A percentile compares a stretch with the other conserved stretches of the same genome.
These are phyloP conservation scores for Protomyces gravidus DNA, from an alignment of 1,139 yeast species.

Conservation along the genomic window DNA sequence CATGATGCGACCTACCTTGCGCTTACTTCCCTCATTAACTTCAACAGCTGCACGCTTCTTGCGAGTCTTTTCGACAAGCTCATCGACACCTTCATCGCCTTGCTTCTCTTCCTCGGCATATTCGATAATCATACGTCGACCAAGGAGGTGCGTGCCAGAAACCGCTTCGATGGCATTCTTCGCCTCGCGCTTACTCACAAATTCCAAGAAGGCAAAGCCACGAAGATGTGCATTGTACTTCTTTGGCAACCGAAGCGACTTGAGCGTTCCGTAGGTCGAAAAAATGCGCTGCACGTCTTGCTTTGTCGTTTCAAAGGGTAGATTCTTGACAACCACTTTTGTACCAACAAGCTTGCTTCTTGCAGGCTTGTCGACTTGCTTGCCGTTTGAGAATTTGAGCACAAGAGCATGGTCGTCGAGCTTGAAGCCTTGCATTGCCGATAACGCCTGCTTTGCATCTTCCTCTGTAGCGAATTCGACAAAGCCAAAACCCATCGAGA, in stretches of 20 bases:
- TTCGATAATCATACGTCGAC: constrained; percentile 93
- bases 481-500: constrained; percentile 97
- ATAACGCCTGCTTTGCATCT: constrained; percentile 72
- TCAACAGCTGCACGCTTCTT: constrained; percentile 12
- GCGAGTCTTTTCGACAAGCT: constrained; percentile 12
- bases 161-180: constrained; percentile 92
- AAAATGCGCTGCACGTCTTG: constrained; percentile 85
- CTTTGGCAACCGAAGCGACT: constrained; percentile 93
- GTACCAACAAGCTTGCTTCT: constrained; percentile 42
- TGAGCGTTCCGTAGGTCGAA: constrained; percentile 76
- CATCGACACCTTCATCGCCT: constrained; percentile 23
- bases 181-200: constrained; percentile 81
- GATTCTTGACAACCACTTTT: constrained; percentile 88
- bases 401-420: constrained; percentile 88
- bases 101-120: constrained; percentile 52
- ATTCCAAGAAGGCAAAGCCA: constrained; percentile 97
- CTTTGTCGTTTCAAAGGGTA: constrained; percentile 94
- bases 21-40: constrained; percentile 6
- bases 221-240: constrained; percentile 92
- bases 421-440: constrained; percentile 67
- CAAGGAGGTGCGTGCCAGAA: constrained; percentile 93
- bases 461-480: constrained; percentile 78
- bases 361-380: constrained; percentile 46
- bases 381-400: constrained; percentile 71
- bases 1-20: constrained; percentile 20